Evolutionary conservation across 305 asterid genomes (phyloP), one percentile per base, ranked within the genome.

Genomic region (Solanum hybrid): DNA sequence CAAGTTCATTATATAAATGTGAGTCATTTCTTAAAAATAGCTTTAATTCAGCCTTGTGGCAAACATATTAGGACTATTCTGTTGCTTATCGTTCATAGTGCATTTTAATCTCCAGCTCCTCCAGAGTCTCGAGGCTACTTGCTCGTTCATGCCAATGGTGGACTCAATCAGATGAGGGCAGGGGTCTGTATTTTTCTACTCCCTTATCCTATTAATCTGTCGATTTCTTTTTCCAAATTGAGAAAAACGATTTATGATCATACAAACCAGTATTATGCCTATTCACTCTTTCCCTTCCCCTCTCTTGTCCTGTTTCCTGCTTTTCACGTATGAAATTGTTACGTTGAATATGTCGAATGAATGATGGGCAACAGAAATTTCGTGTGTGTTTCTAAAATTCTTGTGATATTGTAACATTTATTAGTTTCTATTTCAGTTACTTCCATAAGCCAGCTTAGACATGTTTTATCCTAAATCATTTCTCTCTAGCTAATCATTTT

Each of bases 71-170:
- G 64, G 35, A n/a, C 7, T 4, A 42, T 37, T 80, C 24, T 46
- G 39, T 78, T 40, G 31, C 79, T 89, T 13, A 89, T 64, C 86
- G 85, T 92, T 40, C 75, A 26, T 91, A 39, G 20, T 90, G 31
- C 85, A 40, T 42, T 93, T 24, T 87, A 71, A 61, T 90, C 92
- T 92, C 89, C 96, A 97, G 99, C 93, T 90, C 95, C 95, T 89
- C 94, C 94, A 77, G 96, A 95, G 89, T 92, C 99, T 90, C 95
- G 92, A 80, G 99, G 99, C 87, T 96, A 96, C 95, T 93, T 96
- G 89, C 91, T 96, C 89, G 99, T 97, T 86, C 94, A 97, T 93
- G 93, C 99, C 88, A 96, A 97, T 95, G 99, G 99, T 16, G 99
- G 99, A 88, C 96, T 97, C 90, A 97, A 89, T 89, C 87, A 89